Evolutionary conservation across 345 rosid species (phyloP).

Genomic region (Boechera stricta): DNA sequence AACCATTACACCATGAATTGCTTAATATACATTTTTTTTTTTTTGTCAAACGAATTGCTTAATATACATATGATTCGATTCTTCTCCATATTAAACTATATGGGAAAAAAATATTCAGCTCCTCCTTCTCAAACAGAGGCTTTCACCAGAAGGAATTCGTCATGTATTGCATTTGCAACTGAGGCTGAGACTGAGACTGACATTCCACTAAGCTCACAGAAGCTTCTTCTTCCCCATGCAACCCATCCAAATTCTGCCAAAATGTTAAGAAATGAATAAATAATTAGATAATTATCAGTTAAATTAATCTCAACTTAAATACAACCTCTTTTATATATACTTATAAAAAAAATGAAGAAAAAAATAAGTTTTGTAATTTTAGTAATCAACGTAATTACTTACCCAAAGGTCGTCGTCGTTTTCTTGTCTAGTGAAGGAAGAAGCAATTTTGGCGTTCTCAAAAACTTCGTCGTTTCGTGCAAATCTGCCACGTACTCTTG

Average conservation of each 20-base stretch:
- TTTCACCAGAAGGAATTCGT: slow-evolving; percentile 41
- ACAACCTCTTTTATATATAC: background rate
- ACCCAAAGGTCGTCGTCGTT: slow-evolving; percentile 85
- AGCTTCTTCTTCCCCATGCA: slow-evolving; percentile 45
- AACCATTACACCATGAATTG: background rate
- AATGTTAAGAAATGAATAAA: background rate
- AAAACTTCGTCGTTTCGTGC: slow-evolving; percentile 82
- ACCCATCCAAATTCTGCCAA: slow-evolving; percentile 45
- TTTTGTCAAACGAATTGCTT: background rate
- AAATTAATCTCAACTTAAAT: background rate
- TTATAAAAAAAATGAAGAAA: background rate
- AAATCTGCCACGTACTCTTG: slow-evolving; percentile 98
- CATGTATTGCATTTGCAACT: slow-evolving; percentile 39
- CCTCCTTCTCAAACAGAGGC: slow-evolving; percentile 24
- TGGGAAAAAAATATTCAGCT: background rate
- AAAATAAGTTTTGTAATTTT: slow-evolving; percentile 13
- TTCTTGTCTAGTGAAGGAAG: slow-evolving; percentile 61
- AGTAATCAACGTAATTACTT: slow-evolving; percentile 18
- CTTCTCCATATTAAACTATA: background rate
- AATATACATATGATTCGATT: slow-evolving; percentile 30
- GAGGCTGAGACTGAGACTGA: slow-evolving; percentile 36
- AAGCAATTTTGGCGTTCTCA: slow-evolving; percentile 62
- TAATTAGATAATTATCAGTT: background rate
- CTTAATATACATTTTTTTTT: background rate
- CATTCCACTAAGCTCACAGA: slow-evolving; percentile 31